Evolutionary conservation across 1,139 yeast genomes (phyloP).

Genomic region (Blastobotrys aristatus): DNA sequence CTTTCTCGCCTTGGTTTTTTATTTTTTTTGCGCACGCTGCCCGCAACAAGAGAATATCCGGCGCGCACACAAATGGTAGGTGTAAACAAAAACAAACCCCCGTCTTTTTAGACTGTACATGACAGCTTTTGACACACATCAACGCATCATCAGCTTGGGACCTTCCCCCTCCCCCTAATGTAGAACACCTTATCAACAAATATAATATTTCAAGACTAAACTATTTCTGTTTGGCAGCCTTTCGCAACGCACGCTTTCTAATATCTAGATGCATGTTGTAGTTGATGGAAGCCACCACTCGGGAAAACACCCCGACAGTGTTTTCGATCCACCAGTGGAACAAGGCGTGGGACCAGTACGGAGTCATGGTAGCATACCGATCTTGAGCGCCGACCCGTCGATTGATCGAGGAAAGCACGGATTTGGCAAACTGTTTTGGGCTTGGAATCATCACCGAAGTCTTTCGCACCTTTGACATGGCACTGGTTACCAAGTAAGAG

Average conservation of each 20-base stretch:
- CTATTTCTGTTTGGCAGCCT: slow-evolving; percentile 43
- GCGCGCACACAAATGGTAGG: too few relatives aligned
- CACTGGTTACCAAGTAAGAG: slow-evolving; percentile 90
- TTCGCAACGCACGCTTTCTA: slow-evolving; percentile 75
- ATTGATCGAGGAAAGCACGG: slow-evolving; percentile 66
- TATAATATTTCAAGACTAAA: background rate
- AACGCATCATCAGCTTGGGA: too few relatives aligned
- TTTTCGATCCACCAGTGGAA: slow-evolving; percentile 81
- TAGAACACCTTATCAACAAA: background rate
- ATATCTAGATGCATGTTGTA: slow-evolving; percentile 72
- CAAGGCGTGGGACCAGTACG: slow-evolving; percentile 91
- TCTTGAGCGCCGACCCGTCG: slow-evolving; percentile 92
- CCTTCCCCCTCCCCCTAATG: too few relatives aligned
- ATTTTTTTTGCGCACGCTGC: too few relatives aligned
- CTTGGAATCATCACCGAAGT: slow-evolving; percentile 73
- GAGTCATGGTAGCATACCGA: slow-evolving; percentile 79
- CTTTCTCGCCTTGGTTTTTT: too few relatives aligned
- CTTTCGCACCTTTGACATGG: slow-evolving; percentile 90
- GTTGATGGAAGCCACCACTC: slow-evolving; percentile 62
- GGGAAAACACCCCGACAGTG: slow-evolving; percentile 76
- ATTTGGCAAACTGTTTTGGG: slow-evolving; percentile 69
- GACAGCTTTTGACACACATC: background rate
- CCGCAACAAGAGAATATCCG: too few relatives aligned
- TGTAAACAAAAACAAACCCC: too few relatives aligned
- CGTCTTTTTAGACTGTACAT: too few relatives aligned